Evolutionary conservation across 1,284 basidiomycete species (phyloP), one percentile per base, ranked within the genome.

Genomic region (Volvariella volvacea): DNA sequence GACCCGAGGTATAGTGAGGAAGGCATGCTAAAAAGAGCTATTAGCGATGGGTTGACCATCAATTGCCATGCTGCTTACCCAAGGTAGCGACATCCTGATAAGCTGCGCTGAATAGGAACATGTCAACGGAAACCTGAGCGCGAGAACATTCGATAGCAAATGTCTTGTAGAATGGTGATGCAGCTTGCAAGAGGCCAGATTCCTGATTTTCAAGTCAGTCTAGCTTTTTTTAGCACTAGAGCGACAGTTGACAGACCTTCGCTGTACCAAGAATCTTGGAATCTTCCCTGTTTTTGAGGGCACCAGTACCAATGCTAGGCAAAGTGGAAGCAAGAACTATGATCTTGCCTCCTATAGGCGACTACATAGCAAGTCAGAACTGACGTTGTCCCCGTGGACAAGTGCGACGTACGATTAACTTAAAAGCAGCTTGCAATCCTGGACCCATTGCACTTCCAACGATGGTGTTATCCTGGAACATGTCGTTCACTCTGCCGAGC

Each of bases 111-210:
- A 97, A 98, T 44, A 99, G 74, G 84, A 97, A 99, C 95, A 99
- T 98, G 64, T 99, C 95, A 45, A 99, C 94, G 0, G 94, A 94
- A 31, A 99, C 89, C 64, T 99, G 96, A 7, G 89, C 86, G 53
- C 95, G 83, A 6, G 95, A 98, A 64, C 95, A 99, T 56, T 99
- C 95, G 61, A 99, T 99, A 15, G 96, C 92, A 55, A 99, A 98
- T 0, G 92, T 93, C 75, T 99, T 99, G 78, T 98, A 99, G 73
- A 97, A 99, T 6, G 87, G 79, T 25, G 89, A 90, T 0, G 89
- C 90, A 14, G 93, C 77, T 69, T 92, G 91, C 32, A 97, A 74
- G 8, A 97, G 70, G 12, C 78, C 76, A 10, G 89, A 92, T 73
- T 96, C 92, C 83, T 88, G 46, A 34, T 22, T 30, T 6, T 36